Base-by-base conservation (phyloP, 306 rosid genomes). In the Clitoria ternatea region DNA sequence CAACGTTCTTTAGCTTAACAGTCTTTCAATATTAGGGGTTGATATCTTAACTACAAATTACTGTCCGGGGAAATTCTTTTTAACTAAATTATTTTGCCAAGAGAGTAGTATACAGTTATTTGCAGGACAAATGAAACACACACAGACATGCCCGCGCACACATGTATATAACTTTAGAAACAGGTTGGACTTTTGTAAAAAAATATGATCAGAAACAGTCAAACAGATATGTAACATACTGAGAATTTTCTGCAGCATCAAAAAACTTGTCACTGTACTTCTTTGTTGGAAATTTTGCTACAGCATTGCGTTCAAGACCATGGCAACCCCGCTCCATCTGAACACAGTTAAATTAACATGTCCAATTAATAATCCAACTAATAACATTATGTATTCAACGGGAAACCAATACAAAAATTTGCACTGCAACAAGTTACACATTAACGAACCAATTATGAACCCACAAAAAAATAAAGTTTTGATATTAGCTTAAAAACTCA, bases 291-390 rank as follows among this genome's bases (percentile, higher is more conserved):
- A 90, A 90, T 50, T 83, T 88, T 19, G 88, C 92, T 56, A 92
- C 77, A 18, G 77, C 78, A 19, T 40, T 26, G 18, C 91, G 87
- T 64, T 92, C 97, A 49, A 88, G 80, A 53, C 98, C 97, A 72
- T 86, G 89, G 36, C 75, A 83, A 30, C 97, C 97, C 50, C 83
- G 82, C 72, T 92, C 98, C 81, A 92, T 79, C 98, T 92, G 79
- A 65, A 80, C 59, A 70, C n/a, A 6, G 19, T 57, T 20, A 2
- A 49, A n/a, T 10, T 47, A 73, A 49, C n/a, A 62, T 66, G 45
- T 62, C 60, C 45, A 61, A 56, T 37, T 55, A 27, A 59, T 63
- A 69, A 70, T 64, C 19, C 62, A 69, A 71, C 43, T 32, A 73
- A 66, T 24, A 18, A 19, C 43, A 75, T 15, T 39, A 55, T 29